Evolutionary conservation across 192 early-diverging fungal species (phyloP), one percentile per base, ranked within the genome.

Genomic region (Coemansia sp.): DNA sequence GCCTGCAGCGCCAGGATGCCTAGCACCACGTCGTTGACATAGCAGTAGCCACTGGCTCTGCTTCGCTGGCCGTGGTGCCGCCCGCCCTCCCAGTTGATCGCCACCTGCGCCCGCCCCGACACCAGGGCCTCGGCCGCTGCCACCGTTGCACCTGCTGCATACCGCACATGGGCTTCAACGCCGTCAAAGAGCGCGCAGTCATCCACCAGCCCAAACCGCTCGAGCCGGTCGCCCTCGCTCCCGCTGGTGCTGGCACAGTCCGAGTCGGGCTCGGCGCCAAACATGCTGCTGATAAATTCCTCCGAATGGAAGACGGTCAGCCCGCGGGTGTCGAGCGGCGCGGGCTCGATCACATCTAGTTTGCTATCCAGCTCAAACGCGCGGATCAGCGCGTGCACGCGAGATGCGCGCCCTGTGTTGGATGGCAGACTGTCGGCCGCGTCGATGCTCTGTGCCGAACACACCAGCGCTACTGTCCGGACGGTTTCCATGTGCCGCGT

Each of bases 51-150:
- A 36, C 88, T 84, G 1, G 97, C 97, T 50, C 91, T 90, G 47
- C 61, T 69, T 28, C 89, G 84, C 50, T 90, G 88, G 17, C 89
- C 90, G 57, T 98, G 96, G 77, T 99, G 94, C 22, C 97, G 79
- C 10, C 97, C 97, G 56, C 97, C 97, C 19, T 90, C 92, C 97
- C 97, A 99, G 70, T 99, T 94, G 30, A 99, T 87, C 14, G 67
- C 78, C 6, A 67, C 36, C 1, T 42, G 53, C 6, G 67, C 45
- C 8, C 22, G 15, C 6, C 64, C 67, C 1, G 10, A 12, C 4
- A 58, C 25, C 14, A 79, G 57, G 5, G 35, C 28, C 4, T 49
- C 15, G 6, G 78, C 78, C 17, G 67, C 78, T 9, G 40, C 26
- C 20, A 75, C 46, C 0, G 72, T 75, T 23, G 71, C 78, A 10